A percentile compares a stretch with the other conserved stretches of the same genome.
These are phyloP conservation scores for Garcia nutans DNA, from an alignment of 345 rosid genomes.

Conservation along the genomic window DNA sequence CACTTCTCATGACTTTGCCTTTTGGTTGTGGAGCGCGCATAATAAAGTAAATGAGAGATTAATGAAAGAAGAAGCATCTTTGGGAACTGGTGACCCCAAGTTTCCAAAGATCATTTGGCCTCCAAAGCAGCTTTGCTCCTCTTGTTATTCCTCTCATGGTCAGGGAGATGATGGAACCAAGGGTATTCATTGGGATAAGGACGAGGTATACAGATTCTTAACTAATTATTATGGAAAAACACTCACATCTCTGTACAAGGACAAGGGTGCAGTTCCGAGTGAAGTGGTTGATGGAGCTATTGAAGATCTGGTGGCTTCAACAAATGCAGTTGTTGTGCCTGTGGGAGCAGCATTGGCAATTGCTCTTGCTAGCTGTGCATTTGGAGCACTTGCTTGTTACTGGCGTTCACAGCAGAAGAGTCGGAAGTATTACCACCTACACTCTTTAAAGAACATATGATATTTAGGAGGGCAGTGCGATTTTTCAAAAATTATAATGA, in stretches of 20 bases:
- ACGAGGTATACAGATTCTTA: constrained; percentile 78
- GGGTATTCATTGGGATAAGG: constrained; percentile 60
- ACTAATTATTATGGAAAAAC: constrained; percentile 60
- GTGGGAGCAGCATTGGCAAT: constrained; percentile 96
- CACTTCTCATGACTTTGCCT: constrained; percentile 65
- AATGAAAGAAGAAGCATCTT: constrained; percentile 72
- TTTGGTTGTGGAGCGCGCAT: constrained; percentile 95
- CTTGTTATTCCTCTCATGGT: constrained; percentile 53
- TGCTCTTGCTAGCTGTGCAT: constrained; percentile 94
- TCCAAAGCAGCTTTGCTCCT: constrained; percentile 76
- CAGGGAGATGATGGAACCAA: constrained; percentile 19
- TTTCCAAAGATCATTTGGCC: constrained; percentile 96
- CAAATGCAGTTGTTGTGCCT: constrained; percentile 81
- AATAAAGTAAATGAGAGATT: constrained; percentile 82
- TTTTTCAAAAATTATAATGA: constrained; percentile 35
- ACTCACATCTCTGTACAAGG: constrained; percentile 65
- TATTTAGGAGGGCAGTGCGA: constrained; percentile 40
- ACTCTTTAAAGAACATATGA: constrained; percentile 82
- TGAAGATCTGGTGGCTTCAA: constrained; percentile 61
- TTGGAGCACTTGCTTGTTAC: constrained; percentile 95
- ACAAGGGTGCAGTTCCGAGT: constrained; percentile 36
- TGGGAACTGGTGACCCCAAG: constrained; percentile 78
- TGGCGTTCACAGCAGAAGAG: constrained; percentile 97
- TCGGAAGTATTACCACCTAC: constrained; percentile 84
- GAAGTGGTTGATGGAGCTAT: constrained; percentile 38